These are phyloP conservation scores for Roridomyces roridus DNA, from an alignment of 768 basidiomycete species.

Conservation along the genomic window DNA sequence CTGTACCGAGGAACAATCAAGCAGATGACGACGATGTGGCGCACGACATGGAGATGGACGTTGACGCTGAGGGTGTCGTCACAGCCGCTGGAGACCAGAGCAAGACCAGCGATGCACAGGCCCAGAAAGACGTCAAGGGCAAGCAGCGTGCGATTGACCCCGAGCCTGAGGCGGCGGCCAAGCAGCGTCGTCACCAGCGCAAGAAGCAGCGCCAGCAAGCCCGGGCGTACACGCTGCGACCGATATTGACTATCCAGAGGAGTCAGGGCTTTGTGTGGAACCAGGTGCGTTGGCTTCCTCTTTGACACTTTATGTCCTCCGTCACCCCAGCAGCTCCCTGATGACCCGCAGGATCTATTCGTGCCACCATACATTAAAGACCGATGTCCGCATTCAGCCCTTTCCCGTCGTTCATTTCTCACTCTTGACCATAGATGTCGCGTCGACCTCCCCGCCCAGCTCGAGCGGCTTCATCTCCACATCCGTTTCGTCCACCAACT, in stretches of 20 bases:
- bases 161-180: slow-evolving; percentile 51
- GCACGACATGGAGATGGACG: slow-evolving; percentile 65
- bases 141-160: slow-evolving; percentile 82
- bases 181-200: slow-evolving; percentile 55
- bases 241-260: slow-evolving; percentile 85
- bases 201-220: slow-evolving; percentile 50
- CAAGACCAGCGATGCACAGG: slow-evolving; percentile 31
- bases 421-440: slow-evolving; percentile 59
- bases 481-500: slow-evolving; percentile 71
- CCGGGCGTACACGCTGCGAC: slow-evolving; percentile 68
- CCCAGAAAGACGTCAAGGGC: slow-evolving; percentile 56
- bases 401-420: slow-evolving; percentile 9
- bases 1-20: slow-evolving; percentile 21
- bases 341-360: slow-evolving; percentile 73
- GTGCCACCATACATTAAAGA: slow-evolving; percentile 91
- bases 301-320: not conserved
- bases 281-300: slow-evolving; percentile 57
- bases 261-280: slow-evolving; percentile 94
- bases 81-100: slow-evolving; percentile 29
- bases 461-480: slow-evolving; percentile 69
- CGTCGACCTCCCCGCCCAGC: slow-evolving; percentile 83
- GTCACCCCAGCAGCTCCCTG: slow-evolving; percentile 8
- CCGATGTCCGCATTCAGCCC: slow-evolving; percentile 68
- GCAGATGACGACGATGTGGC: slow-evolving; percentile 39
- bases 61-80: slow-evolving; percentile 43